These are phyloP conservation scores for Vicia faba DNA, from an alignment of 306 rosid genomes.

Conservation along the genomic window DNA sequence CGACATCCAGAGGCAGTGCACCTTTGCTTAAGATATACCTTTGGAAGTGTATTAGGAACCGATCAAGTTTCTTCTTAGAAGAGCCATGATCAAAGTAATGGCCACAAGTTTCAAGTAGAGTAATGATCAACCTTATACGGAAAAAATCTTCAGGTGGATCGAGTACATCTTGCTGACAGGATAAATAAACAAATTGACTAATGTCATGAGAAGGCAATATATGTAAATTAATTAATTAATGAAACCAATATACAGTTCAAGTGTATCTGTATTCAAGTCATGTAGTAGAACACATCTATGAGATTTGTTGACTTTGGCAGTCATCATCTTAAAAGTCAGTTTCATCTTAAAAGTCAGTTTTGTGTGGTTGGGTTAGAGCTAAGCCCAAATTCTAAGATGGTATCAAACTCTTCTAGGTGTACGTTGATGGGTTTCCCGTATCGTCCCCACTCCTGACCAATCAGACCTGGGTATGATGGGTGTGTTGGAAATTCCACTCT, in stretches of 20 bases:
- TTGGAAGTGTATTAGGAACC: constrained; percentile 81
- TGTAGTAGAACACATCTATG: background rate
- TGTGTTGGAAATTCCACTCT: background rate
- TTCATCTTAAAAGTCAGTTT: background rate
- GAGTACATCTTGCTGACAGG: constrained; percentile 75
- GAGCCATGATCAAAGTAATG: constrained; percentile 98
- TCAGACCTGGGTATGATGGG: background rate
- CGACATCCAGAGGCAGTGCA: constrained; percentile 82
- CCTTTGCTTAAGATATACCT: constrained; percentile 93
- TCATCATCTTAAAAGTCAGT: background rate
- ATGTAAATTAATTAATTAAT: constrained; percentile 10
- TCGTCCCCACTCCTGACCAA: background rate
- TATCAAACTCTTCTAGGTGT: background rate
- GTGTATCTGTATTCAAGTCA: constrained; percentile 7
- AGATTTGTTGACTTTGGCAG: constrained; percentile 2
- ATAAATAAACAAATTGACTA: constrained; percentile 34
- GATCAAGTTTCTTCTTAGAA: constrained; percentile 95
- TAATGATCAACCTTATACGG: constrained; percentile 90
- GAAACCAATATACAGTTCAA: constrained; percentile 7
- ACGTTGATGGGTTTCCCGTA: background rate
- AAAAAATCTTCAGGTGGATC: constrained; percentile 99
- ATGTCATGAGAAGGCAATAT: constrained; percentile 35
- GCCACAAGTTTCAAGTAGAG: constrained; percentile 97
- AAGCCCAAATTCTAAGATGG: background rate
- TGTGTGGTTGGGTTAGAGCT: background rate